A percentile compares a stretch with the other conserved stretches of the same genome.
Evolutionary conservation across 202 grass and related monocot genomes (phyloP).

Genomic region (Dendrocalamus latiflorus): DNA sequence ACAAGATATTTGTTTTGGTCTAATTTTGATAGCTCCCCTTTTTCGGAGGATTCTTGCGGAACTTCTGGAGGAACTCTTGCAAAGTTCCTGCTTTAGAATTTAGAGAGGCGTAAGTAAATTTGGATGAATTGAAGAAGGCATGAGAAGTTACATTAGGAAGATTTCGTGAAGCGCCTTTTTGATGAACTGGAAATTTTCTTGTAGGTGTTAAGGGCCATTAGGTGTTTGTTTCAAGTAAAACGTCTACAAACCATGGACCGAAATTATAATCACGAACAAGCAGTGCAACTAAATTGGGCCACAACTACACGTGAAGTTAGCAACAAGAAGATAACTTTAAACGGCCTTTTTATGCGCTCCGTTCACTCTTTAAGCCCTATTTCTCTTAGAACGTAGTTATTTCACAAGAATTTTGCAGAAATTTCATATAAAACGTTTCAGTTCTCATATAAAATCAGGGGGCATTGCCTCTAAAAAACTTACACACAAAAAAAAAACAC

Average conservation of each 20-base stretch:
- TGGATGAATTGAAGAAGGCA: not conserved
- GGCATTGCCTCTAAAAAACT: too few relatives aligned
- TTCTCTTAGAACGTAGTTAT: too few relatives aligned
- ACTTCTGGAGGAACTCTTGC: not conserved
- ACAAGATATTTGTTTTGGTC: not conserved
- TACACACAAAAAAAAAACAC: too few relatives aligned
- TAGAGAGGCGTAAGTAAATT: not conserved
- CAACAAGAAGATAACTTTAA: not conserved
- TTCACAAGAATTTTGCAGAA: too few relatives aligned
- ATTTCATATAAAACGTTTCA: too few relatives aligned
- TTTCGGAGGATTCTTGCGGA: not conserved
- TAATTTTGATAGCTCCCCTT: not conserved
- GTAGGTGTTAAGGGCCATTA: not conserved
- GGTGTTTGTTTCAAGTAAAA: not conserved
- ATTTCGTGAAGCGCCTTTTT: not conserved
- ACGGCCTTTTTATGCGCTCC: not conserved
- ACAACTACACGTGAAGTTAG: not conserved
- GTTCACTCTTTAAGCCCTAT: not conserved
- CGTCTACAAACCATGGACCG: not conserved
- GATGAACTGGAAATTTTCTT: not conserved
- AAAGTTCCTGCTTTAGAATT: not conserved
- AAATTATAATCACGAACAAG: not conserved
- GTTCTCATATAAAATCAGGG: not conserved
- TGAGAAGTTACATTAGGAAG: not conserved
- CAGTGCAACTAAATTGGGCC: not conserved